These are phyloP conservation scores for Solanum hybrid DNA, from an alignment of 305 asterid species.

Conservation along the genomic window DNA sequence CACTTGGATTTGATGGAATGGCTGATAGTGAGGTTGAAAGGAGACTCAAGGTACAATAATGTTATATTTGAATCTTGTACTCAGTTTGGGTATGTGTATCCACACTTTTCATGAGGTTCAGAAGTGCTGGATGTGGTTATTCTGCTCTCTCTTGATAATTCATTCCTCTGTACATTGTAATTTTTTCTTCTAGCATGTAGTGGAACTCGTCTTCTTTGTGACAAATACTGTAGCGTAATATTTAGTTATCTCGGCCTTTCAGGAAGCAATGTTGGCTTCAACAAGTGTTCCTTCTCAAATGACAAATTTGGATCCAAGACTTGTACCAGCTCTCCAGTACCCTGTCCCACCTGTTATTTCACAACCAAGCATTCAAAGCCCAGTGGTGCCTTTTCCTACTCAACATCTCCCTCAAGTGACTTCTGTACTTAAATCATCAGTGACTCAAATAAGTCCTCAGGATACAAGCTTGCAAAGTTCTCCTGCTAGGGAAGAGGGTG, in stretches of 20 bases:
- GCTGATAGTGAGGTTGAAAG: constrained; percentile 81
- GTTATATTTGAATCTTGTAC: constrained; percentile 11
- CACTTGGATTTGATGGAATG: constrained; percentile 75
- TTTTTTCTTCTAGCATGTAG: not conserved
- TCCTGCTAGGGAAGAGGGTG: constrained; percentile 98
- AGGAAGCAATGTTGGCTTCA: constrained; percentile 70
- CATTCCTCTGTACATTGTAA: not conserved
- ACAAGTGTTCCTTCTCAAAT: constrained; percentile 43
- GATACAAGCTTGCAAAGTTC: constrained; percentile 57
- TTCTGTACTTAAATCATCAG: constrained; percentile 37
- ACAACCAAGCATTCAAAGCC: constrained; percentile 38
- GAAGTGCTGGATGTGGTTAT: not conserved
- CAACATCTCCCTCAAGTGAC: constrained; percentile 59
- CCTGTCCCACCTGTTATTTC: constrained; percentile 33
- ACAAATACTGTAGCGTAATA: constrained; percentile 8
- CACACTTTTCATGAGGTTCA: not conserved
- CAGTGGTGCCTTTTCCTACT: constrained; percentile 40
- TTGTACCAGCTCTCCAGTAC: constrained; percentile 39
- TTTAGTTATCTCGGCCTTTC: constrained; percentile 15
- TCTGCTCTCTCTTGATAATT: constrained; percentile 6
- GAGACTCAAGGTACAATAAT: constrained; percentile 64
- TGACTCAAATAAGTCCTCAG: constrained; percentile 42
- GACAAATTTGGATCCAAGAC: constrained; percentile 47
- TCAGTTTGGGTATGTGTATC: not conserved
- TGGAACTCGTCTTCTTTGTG: not conserved